phyloP scores from a whole-genome alignment of 1,284 basidiomycete genomes.

The Fomitopsis palustris region DNA sequence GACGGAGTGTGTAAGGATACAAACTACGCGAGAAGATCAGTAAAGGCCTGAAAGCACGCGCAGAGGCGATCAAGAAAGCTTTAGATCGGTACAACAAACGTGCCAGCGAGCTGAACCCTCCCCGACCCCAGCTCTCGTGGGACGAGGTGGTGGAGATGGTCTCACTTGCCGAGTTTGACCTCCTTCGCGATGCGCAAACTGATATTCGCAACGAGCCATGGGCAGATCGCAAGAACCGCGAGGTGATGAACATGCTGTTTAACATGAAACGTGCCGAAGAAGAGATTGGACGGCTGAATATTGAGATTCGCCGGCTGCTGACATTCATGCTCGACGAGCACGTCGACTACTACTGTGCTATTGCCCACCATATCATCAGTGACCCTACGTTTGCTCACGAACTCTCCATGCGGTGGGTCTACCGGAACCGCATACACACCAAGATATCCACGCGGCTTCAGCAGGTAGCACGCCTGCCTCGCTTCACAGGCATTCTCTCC shows the following conservation, averaged over 20 bases:
- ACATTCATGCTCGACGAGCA: conserved; percentile 5
- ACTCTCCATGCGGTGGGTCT: too few species aligned
- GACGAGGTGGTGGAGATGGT: conserved; percentile 4
- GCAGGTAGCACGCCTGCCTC: too few species aligned
- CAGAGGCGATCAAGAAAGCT: conserved; percentile 5
- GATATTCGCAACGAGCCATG: conserved; percentile 6
- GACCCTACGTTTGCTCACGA: too few species aligned
- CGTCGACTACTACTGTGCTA: too few species aligned
- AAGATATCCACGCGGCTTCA: too few species aligned
- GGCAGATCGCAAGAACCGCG: conserved; percentile 1
- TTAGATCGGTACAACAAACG: conserved; percentile 4
- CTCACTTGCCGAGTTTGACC: conserved; percentile 9
- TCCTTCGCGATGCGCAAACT: conserved; percentile 5
- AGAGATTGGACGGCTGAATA: conserved; percentile 8
- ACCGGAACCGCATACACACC: too few species aligned
- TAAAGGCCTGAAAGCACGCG: conserved; percentile 2
- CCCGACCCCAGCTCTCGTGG: background rate
- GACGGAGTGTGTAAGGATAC: conserved; percentile 2
- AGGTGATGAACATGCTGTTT: conserved; percentile 8
- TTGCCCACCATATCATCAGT: too few species aligned
- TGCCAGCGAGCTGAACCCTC: conserved; percentile 2
- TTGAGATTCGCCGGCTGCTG: conserved; percentile 7
- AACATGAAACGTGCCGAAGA: conserved; percentile 8
- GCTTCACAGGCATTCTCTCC: too few species aligned
- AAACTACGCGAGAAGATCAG: conserved; percentile 12